Base-by-base conservation (phyloP, 306 rosid genomes). In the Pyrus pyrifolia region DNA sequence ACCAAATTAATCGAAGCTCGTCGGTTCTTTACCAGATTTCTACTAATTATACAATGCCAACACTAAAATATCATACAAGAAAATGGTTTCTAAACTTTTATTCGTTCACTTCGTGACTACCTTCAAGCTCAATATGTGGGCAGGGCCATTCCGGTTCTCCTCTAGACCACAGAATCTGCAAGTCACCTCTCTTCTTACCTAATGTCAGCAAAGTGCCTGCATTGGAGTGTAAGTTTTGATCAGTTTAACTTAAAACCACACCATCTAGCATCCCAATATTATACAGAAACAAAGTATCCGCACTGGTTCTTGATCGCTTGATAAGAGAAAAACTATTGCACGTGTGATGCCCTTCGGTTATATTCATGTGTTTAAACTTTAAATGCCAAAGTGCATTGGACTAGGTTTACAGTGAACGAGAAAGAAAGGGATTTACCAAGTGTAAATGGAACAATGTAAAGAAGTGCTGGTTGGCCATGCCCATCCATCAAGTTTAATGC, bases 401-500 rank as follows among this genome's bases (percentile, higher is more conserved):
- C 33, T 61, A 18, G 52, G 35, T 38, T 35, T 49, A 11, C 33
- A 17, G 31, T 30, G 64, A 70, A 29, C 11, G 17, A n/a, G n/a
- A 35, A 49, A 46, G 45, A 58, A 52, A 45, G 27, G 44, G 67
- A 72, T 61, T 64, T 87, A 92, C 99, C 98, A 1, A 96, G 96
- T 11, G 91, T 96, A 74, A 96, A 96, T 19, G 99, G 99, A 67
- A 96, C 97, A 11, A 96, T 91, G 88, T 96, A 92, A 71, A 96
- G 88, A 49, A 96, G 88, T n/a, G 99, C 99, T 0, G 97, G 99
- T 80, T 96, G 99, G 68, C 99, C 99, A 57, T 91, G 97, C 46
- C 99, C 99, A 19, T 92, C 97, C 99, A 96, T 96, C 89, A 96
- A 87, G 90, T 91, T 92, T 63, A 96, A 86, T 40, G 99, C 99